Evolutionary conservation across 352 stramenopile species (phyloP).

Genomic region (Globisporangium irregulare): DNA sequence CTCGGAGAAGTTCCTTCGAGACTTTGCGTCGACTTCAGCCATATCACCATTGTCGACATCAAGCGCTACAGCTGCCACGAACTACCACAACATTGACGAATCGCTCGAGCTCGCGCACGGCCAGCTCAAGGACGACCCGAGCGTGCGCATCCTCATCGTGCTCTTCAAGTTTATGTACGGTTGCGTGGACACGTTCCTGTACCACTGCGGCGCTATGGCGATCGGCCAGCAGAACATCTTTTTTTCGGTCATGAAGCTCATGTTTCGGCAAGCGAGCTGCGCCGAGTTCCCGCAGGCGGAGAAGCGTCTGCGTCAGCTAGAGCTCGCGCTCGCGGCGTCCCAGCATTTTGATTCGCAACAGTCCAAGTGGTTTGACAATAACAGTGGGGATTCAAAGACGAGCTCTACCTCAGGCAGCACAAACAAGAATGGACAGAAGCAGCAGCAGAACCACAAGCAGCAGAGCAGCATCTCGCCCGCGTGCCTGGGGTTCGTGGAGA

Average conservation of each 20-base stretch:
- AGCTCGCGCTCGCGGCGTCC: conserved; percentile 3
- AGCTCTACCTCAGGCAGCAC: background rate
- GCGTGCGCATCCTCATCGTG: conserved; percentile 28
- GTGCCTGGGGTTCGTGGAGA: conserved; percentile 64
- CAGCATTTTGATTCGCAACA: conserved; percentile 2
- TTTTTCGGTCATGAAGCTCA: conserved; percentile 58
- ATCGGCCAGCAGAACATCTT: conserved; percentile 78
- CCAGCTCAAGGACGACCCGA: conserved; percentile 22
- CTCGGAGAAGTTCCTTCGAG: conserved; percentile 47
- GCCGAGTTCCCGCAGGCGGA: conserved; percentile 63
- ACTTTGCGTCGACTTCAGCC: conserved; percentile 17
- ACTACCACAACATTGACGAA: conserved; percentile 48
- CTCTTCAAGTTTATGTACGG: conserved; percentile 85
- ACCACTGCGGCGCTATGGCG: conserved; percentile 72
- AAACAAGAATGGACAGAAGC: background rate
- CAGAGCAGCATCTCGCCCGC: conserved; percentile 32
- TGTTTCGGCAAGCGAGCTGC: conserved; percentile 71
- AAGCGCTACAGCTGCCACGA: conserved; percentile 11
- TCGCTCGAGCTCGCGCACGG: conserved; percentile 25
- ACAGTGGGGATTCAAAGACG: background rate
- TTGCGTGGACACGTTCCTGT: conserved; percentile 73
- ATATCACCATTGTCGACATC: conserved; percentile 3
- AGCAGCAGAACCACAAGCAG: conserved; percentile 9
- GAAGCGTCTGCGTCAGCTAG: conserved; percentile 23
- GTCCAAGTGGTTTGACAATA: conserved; percentile 10